These are phyloP conservation scores for Stemphylium lycopersici DNA, from an alignment of 2,329 filamentous ascomycete genomes.

Conservation along the genomic window DNA sequence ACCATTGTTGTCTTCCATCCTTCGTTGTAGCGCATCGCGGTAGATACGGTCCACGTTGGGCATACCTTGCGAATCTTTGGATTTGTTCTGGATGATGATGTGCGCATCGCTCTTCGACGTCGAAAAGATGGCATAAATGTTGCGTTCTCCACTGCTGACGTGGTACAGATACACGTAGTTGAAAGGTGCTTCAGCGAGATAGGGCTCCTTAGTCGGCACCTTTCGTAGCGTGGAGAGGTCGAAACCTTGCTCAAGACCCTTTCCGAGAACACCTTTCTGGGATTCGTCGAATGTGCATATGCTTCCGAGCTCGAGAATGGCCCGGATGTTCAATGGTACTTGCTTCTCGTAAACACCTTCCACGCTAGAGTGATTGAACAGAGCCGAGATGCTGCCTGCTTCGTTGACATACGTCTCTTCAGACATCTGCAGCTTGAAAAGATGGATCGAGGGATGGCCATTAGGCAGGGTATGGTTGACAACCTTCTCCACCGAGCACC, in stretches of 20 bases:
- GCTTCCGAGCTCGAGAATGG: conserved; percentile 87
- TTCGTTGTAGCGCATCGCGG: conserved; percentile 71
- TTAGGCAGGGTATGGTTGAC: conserved; percentile 93
- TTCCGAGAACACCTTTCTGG: conserved; percentile 88
- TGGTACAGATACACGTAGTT: conserved; percentile 93
- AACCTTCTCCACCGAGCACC: conserved; percentile 89
- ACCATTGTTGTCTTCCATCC: conserved; percentile 69
- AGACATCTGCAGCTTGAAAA: conserved; percentile 91
- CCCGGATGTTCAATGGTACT: conserved; percentile 83
- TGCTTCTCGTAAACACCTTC: conserved; percentile 98
- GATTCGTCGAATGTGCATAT: conserved; percentile 91
- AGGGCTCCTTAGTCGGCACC: conserved; percentile 70
- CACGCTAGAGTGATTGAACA: conserved; percentile 92
- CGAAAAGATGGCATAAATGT: conserved; percentile 93
- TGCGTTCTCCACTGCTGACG: conserved; percentile 84
- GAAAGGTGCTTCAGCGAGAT: conserved; percentile 75
- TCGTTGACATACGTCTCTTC: conserved; percentile 89
- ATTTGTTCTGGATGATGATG: conserved; percentile 85
- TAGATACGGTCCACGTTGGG: conserved; percentile 93
- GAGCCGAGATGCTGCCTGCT: conserved; percentile 76
- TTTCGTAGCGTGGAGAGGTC: conserved; percentile 78
- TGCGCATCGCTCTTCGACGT: conserved; percentile 79
- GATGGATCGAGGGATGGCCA: conserved; percentile 88
- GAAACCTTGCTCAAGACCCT: conserved; percentile 91
- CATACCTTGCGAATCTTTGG: conserved; percentile 80